Base-by-base conservation (phyloP, 176 grass and related monocot species). In the Cocos nucifera region DNA sequence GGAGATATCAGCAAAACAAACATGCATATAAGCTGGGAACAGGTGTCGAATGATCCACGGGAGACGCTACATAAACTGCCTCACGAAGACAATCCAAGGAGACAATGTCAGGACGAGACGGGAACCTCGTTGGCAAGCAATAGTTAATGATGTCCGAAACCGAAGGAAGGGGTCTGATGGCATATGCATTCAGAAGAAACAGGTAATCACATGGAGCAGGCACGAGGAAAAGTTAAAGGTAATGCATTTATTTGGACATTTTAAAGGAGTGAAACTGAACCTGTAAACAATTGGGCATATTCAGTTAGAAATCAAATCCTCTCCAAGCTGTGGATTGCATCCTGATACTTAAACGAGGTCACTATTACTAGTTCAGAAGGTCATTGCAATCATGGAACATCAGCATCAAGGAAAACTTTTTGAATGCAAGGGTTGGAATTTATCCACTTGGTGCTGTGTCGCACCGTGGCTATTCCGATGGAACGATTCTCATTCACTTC, bases 341-440 rank as follows among this genome's bases (percentile, higher is more conserved):
- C 93, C 93, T 10, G 93, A 97, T 85, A 91, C 93, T 80, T 97
- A 64, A 72, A 77, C 70, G 1, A 98, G 93, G 61, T 98, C 29
- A 69, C 88, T 64, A 73, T 98, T 59, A 81, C 87, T 60, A 98
- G 79, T 58, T 72, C 88, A 83, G 93, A 98, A 69, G 93, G 93
- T 24, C 56, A 22, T 83, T 92, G 26, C 93, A 88, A 63, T 70
- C 92, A 50, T 92, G 81, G 93, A 98, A 98, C 78, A 85, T 98
- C 69, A 86, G 73, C 64, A 85, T 84, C 14, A 88, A 86, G 56
- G 71, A 78, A 67, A 98, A 92, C 55, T 0, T 98, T 20, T 88
- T 61, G 87, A 92, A 57, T 88, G 92, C 66, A 92, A 75, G 64
- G 93, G 93, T 49, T 98, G 87, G 87, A 72, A 73, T 32, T 97